Conservation (phyloP, 176 grass and related monocot species). For the Phoenix roebelenii region DNA sequence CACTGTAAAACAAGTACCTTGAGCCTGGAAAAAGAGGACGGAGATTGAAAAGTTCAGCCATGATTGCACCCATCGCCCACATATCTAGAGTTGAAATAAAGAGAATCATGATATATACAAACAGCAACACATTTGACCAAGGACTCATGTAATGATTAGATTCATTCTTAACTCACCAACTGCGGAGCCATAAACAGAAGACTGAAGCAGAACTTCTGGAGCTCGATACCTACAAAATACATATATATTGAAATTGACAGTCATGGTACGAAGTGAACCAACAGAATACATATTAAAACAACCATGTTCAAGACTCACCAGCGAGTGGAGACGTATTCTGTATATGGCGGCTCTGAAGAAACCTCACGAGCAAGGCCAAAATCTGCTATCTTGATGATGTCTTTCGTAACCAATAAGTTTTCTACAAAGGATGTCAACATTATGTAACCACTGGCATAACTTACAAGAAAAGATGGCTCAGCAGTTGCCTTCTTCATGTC, state of each 20-base stretch:
- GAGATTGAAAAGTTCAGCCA: constrained; percentile 85
- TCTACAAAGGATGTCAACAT: constrained; percentile 41
- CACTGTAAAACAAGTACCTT: constrained; percentile 36
- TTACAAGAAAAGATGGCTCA: too few relatives aligned
- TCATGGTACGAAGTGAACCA: too few relatives aligned
- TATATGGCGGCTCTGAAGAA: constrained; percentile 85
- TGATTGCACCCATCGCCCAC: constrained; percentile 99
- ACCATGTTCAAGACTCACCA: constrained; percentile 34
- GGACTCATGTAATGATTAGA: constrained; percentile 8
- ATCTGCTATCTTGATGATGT: constrained; percentile 88
- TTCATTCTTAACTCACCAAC: constrained; percentile 66
- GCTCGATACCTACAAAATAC: constrained; percentile 70
- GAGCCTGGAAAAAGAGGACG: constrained; percentile 92
- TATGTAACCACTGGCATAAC: too few relatives aligned
- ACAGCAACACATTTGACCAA: constrained; percentile 3
- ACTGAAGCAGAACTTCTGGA: constrained; percentile 91
- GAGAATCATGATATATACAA: constrained; percentile 1
- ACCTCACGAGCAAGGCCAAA: constrained; percentile 97
- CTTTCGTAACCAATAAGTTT: constrained; percentile 83
- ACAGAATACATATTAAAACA: not conserved
- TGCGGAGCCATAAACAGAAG: constrained; percentile 82
- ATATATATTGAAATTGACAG: constrained; percentile 11
- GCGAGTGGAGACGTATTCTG: constrained; percentile 98
- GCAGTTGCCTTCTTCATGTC: too few relatives aligned
- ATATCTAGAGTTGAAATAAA: constrained; percentile 47